Evolutionary conservation across 306 rosid species (phyloP).

Genomic region (Prunus fruticosa): DNA sequence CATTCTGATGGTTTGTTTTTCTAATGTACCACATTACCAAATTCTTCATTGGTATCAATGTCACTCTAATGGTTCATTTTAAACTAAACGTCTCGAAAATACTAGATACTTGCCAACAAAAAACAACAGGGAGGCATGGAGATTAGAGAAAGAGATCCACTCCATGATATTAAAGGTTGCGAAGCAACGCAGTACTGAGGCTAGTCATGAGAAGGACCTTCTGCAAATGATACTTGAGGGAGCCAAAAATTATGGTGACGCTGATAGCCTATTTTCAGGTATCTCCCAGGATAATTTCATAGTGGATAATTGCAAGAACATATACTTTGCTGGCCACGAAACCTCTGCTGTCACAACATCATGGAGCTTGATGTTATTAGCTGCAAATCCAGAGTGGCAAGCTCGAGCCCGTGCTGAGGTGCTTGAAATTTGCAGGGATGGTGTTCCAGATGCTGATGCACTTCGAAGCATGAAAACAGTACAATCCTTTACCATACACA

Average conservation of each 20-base stretch:
- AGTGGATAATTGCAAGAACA: constrained; percentile 34
- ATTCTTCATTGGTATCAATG: background rate
- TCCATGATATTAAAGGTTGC: constrained; percentile 41
- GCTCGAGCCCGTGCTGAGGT: constrained; percentile 16
- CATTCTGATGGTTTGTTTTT: too few species aligned
- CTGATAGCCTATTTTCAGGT: constrained; percentile 11
- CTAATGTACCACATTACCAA: background rate
- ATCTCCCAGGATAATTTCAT: constrained; percentile 31
- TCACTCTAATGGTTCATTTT: background rate
- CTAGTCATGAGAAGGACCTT: constrained; percentile 48
- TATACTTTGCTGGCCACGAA: constrained; percentile 33
- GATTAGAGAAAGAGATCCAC: constrained; percentile 54
- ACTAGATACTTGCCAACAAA: constrained; percentile 54
- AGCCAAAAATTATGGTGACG: constrained; percentile 28
- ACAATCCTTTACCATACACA: background rate
- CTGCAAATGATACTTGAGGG: constrained; percentile 64
- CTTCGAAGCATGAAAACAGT: constrained; percentile 24
- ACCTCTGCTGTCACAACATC: constrained; percentile 16
- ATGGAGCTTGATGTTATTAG: constrained; percentile 32
- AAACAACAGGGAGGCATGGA: constrained; percentile 54
- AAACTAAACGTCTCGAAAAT: background rate
- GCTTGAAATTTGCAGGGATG: background rate
- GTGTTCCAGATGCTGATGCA: constrained; percentile 4
- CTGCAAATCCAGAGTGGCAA: constrained; percentile 29
- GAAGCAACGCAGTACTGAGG: constrained; percentile 32